Percentiles rank a stretch among this genome's conserved stretches.
These are phyloP conservation scores for Bondarzewia mesenterica DNA, from an alignment of 1,284 basidiomycete genomes.

Conservation along the genomic window DNA sequence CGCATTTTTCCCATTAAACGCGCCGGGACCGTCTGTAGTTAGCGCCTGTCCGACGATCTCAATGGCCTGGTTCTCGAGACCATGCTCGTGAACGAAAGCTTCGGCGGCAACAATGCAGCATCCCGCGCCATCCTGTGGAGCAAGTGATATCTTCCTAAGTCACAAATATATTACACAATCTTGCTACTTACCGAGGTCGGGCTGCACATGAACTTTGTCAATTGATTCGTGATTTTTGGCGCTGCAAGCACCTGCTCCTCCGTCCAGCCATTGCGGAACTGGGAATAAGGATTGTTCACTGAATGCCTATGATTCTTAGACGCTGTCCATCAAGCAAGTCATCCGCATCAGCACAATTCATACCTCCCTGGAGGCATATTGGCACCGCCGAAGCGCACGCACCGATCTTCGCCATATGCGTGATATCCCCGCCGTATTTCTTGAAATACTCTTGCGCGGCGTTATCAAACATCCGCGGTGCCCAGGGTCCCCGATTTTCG, in stretches of 20 bases:
- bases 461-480: slow-evolving; percentile 73
- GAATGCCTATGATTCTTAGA: slow-evolving; percentile 84
- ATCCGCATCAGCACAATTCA: too few species aligned
- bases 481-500: slow-evolving; percentile 58
- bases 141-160: slow-evolving; percentile 1
- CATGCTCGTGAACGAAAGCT: slow-evolving; percentile 69
- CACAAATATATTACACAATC: neutral
- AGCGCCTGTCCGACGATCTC: slow-evolving; percentile 65
- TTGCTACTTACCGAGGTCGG: slow-evolving; percentile 56
- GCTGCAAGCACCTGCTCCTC: slow-evolving; percentile 62
- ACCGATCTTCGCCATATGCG: slow-evolving; percentile 76
- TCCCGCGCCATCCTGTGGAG: slow-evolving; percentile 61
- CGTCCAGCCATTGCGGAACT: slow-evolving; percentile 74
- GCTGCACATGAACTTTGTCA: slow-evolving; percentile 85
- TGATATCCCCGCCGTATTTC: slow-evolving; percentile 63
- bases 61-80: slow-evolving; percentile 80
- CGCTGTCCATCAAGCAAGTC: slow-evolving; percentile 30
- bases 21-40: slow-evolving; percentile 53
- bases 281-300: slow-evolving; percentile 78
- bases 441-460: slow-evolving; percentile 75
- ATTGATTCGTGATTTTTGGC: slow-evolving; percentile 61
- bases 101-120: slow-evolving; percentile 76
- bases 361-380: neutral
- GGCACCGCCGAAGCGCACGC: slow-evolving; percentile 11
- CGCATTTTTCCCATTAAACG: slow-evolving; percentile 59